Conservation (phyloP, 2,329 filamentous ascomycete species). For the Diaporthe sp. region DNA sequence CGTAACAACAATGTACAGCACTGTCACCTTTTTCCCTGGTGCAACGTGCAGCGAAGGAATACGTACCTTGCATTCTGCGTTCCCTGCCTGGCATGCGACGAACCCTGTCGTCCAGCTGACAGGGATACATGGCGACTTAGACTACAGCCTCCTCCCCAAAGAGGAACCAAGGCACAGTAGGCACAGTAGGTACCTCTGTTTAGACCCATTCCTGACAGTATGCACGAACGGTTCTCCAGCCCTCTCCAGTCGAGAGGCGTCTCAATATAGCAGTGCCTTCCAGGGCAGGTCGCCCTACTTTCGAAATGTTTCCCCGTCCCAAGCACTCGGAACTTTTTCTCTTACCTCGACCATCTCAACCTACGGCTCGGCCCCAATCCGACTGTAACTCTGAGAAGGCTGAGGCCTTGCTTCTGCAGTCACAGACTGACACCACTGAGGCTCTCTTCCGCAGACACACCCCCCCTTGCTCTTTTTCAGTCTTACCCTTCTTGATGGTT, state of each 20-base stretch:
- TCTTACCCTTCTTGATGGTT: slow-evolving; percentile 47
- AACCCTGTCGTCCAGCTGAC: slow-evolving; percentile 46
- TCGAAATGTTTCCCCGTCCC: slow-evolving; percentile 51
- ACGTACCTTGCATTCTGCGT: slow-evolving; percentile 44
- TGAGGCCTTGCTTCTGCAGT: slow-evolving; percentile 46
- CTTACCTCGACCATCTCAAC: slow-evolving; percentile 46
- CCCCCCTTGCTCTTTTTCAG: slow-evolving; percentile 42
- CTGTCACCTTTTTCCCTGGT: slow-evolving; percentile 21
- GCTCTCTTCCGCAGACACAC: slow-evolving; percentile 39
- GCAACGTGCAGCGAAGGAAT: slow-evolving; percentile 35
- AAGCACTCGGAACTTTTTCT: slow-evolving; percentile 52
- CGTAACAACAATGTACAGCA: slow-evolving; percentile 15
- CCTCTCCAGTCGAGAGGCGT: slow-evolving; percentile 46
- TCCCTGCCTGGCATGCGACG: slow-evolving; percentile 30
- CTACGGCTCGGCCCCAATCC: slow-evolving; percentile 44
- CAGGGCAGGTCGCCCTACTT: slow-evolving; percentile 49
- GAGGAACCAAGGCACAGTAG: slow-evolving; percentile 36
- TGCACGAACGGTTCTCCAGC: slow-evolving; percentile 39
- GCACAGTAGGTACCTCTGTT: slow-evolving; percentile 36
- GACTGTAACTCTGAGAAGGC: slow-evolving; percentile 51
- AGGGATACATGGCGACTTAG: slow-evolving; percentile 41
- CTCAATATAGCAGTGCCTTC: slow-evolving; percentile 57
- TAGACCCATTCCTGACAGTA: slow-evolving; percentile 35
- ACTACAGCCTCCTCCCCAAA: slow-evolving; percentile 44
- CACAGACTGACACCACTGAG: slow-evolving; percentile 39